phyloP scores from a whole-genome alignment of 2,329 filamentous ascomycete species.

The Stachybotrys echinatus region DNA sequence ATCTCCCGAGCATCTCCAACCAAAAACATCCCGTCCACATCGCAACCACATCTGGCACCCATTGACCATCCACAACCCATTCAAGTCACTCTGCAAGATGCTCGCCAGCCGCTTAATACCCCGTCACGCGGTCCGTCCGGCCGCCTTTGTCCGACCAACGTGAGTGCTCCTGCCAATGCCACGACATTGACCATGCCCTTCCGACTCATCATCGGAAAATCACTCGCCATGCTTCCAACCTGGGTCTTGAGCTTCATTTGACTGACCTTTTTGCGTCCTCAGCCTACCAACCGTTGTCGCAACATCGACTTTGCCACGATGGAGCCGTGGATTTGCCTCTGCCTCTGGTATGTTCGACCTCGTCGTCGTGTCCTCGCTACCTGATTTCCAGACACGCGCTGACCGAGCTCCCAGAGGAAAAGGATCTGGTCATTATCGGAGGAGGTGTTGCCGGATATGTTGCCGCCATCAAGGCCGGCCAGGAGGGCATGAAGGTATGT shows the following conservation, averaged over 20 bases:
- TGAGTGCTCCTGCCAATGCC: slow-evolving; percentile 30
- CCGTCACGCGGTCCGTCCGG: slow-evolving; percentile 51
- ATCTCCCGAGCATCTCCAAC: neutral
- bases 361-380: neutral
- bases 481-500: slow-evolving; percentile 86
- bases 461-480: slow-evolving; percentile 96
- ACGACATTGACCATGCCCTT: no score
- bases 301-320: slow-evolving; percentile 41
- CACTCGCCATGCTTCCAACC: slow-evolving; percentile 6
- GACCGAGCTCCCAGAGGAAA: slow-evolving; percentile 60
- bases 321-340: slow-evolving; percentile 55
- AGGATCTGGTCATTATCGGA: slow-evolving; percentile 95
- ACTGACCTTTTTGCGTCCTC: slow-evolving; percentile 12
- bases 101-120: slow-evolving; percentile 57
- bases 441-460: slow-evolving; percentile 98
- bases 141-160: slow-evolving; percentile 46
- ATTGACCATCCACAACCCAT: slow-evolving; percentile 18
- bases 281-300: slow-evolving; percentile 46
- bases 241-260: slow-evolving; percentile 3
- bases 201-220: slow-evolving; percentile 5
- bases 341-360: slow-evolving; percentile 41
- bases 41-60: slow-evolving; percentile 9
- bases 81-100: slow-evolving; percentile 39
- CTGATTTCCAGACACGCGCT: slow-evolving; percentile 30
- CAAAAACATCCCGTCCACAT: slow-evolving; percentile 5